Evolutionary conservation across 306 rosid species (phyloP).

Genomic region (Cucurbita ficifolia): DNA sequence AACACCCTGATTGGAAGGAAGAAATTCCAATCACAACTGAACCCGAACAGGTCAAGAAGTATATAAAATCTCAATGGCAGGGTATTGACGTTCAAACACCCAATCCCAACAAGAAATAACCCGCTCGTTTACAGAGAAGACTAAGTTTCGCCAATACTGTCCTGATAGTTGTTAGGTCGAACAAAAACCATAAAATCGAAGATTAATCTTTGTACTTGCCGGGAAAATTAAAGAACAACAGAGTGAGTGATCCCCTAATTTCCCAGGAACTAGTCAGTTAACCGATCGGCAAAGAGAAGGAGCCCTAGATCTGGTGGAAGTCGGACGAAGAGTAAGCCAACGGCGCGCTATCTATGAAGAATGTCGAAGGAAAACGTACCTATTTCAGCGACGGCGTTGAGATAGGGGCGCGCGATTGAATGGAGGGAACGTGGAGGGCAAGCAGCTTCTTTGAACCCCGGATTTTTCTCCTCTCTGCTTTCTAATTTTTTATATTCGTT

Average conservation of each 20-base stretch:
- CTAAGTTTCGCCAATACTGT: not conserved
- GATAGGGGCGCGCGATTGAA: conserved; percentile 1
- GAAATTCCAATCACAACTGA: not conserved
- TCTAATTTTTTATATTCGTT: too few relatives aligned
- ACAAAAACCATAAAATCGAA: not conserved
- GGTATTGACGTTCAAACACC: not conserved
- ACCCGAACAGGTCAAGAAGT: not conserved
- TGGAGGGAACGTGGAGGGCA: not conserved
- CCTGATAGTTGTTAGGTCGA: not conserved
- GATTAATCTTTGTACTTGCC: not conserved
- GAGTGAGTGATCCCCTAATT: not conserved
- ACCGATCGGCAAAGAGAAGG: not conserved
- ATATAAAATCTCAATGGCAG: not conserved
- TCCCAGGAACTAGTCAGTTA: not conserved
- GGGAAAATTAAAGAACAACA: not conserved
- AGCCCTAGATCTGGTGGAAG: not conserved
- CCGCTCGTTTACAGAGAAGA: not conserved
- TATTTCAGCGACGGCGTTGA: conserved; percentile 6
- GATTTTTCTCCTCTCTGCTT: not conserved
- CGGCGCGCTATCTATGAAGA: not conserved
- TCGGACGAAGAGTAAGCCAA: not conserved
- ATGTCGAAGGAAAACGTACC: not conserved
- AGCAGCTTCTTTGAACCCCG: not conserved
- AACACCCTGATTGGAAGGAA: not conserved
- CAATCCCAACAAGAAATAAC: not conserved